Evolutionary conservation across 192 early-diverging fungal species (phyloP).

Genomic region (Backusella parvicylindrica): DNA sequence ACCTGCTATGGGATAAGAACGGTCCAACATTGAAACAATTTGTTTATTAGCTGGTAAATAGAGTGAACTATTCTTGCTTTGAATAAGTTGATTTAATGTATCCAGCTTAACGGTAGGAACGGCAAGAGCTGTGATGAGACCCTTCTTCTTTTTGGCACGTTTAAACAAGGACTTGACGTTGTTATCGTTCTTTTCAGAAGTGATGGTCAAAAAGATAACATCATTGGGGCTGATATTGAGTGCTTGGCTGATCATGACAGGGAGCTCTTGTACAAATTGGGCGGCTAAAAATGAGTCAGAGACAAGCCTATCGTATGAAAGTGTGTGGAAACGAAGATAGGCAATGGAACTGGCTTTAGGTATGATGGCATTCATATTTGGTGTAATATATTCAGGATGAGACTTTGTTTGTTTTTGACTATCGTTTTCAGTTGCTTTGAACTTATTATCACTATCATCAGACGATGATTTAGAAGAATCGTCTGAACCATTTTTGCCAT

Average conservation of each 20-base stretch:
- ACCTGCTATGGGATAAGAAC: slow-evolving; percentile 16
- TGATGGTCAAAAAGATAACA: slow-evolving; percentile 28
- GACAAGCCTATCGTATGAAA: slow-evolving; percentile 28
- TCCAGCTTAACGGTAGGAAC: slow-evolving; percentile 14
- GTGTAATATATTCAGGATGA: slow-evolving; percentile 17
- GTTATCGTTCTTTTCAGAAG: background rate
- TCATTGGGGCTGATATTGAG: slow-evolving; percentile 14
- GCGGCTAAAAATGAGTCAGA: slow-evolving; percentile 21
- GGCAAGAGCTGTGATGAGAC: slow-evolving; percentile 24
- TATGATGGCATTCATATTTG: slow-evolving; percentile 17
- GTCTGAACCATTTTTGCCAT: background rate
- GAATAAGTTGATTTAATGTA: slow-evolving; percentile 16
- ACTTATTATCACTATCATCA: background rate
- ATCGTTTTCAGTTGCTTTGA: background rate
- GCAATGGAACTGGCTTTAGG: slow-evolving; percentile 7
- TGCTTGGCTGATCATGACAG: slow-evolving; percentile 11
- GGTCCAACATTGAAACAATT: slow-evolving; percentile 24
- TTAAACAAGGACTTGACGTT: background rate
- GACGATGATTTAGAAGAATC: background rate
- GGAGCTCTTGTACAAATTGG: slow-evolving; percentile 24
- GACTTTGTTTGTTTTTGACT: background rate
- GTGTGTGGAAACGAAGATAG: slow-evolving; percentile 18
- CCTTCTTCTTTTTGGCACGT: background rate
- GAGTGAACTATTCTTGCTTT: slow-evolving; percentile 9
- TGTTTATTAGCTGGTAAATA: slow-evolving; percentile 14